Evolutionary conservation across 257 asterid genomes (phyloP).

Genomic region (Solanum medicagineum): DNA sequence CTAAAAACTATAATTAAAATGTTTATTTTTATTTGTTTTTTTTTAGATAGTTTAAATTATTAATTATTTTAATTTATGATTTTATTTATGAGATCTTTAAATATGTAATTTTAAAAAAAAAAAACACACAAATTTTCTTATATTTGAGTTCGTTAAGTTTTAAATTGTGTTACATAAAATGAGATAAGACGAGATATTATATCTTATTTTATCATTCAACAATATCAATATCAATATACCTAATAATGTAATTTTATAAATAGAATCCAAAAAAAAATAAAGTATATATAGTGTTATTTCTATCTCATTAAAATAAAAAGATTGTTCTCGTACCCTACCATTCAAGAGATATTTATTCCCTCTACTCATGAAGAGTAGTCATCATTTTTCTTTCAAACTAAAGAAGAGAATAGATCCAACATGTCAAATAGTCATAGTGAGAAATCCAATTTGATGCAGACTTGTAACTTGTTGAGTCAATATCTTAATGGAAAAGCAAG

Average conservation of each 20-base stretch:
- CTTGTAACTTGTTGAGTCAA: slow-evolving; percentile 6
- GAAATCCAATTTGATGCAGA: background rate
- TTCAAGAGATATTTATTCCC: background rate
- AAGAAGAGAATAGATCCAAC: background rate
- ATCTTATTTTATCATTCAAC: background rate
- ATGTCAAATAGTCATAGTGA: background rate
- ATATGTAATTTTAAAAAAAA: too few relatives aligned
- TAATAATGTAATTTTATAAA: accelerated
- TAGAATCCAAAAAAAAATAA: background rate
- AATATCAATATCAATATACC: background rate
- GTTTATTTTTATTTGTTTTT: too few relatives aligned
- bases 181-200: background rate
- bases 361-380: background rate
- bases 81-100: too few relatives aligned
- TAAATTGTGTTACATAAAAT: background rate
- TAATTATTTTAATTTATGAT: too few relatives aligned
- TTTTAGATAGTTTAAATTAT: too few relatives aligned
- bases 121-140: too few relatives aligned
- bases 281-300: too few relatives aligned
- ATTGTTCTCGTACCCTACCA: background rate
- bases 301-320: too few relatives aligned
- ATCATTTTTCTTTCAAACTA: background rate
- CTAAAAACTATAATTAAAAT: background rate
- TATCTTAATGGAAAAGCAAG: slow-evolving; percentile 5
- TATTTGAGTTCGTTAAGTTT: background rate